Evolutionary conservation across 371 early-diverging fungal genomes (phyloP), one percentile per base, ranked within the genome.

Genomic region (Mortierella sp.): DNA sequence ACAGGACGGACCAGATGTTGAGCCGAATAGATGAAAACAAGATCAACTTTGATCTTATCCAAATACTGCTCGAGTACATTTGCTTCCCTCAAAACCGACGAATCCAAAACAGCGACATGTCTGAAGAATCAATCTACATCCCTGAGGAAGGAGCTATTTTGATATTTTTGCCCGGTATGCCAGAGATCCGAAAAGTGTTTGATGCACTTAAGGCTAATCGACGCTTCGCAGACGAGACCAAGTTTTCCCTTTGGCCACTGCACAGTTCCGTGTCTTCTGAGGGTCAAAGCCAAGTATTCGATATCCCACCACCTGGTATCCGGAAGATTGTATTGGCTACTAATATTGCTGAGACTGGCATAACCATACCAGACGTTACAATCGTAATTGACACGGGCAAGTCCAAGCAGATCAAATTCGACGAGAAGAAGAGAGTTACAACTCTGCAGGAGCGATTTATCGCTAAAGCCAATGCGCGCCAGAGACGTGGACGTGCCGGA

Each of bases 351-450:
- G 99, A 98, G 77, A 98, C 98, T 0, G 93, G 93, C 69, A 89
- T 99, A 26, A 99, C 99, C 10, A 97, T 99, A 43, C 96, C 96
- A 10, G 97, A 96, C 78, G 92, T 98, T 15, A 96, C 95, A 0
- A 90, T 93, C 63, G 99, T 99, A 0, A 91, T 99, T 62, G 99
- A 99, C 82, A 86, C 93, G 1, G 99, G 98, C 22, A 89, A 94
- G 83, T 90, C 93, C 5, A 98, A 96, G 65, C 91, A 93, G 45
- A 85, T 93, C 22, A 86, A 86, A 84, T 92, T 89, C 73, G 95
- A 96, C 68, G 86, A 89, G 49, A 86, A 88, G 63, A 85, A 88
- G 57, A 79, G 89, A 35, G 87, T 95, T n/a, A 88, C 94, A 1
- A 85, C 87, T 1, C 70, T 98, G 49, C 83, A 87, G 17, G 93